Conservation (phyloP, 2,329 filamentous ascomycete species). For the Stagonosporopsis vannaccii region DNA sequence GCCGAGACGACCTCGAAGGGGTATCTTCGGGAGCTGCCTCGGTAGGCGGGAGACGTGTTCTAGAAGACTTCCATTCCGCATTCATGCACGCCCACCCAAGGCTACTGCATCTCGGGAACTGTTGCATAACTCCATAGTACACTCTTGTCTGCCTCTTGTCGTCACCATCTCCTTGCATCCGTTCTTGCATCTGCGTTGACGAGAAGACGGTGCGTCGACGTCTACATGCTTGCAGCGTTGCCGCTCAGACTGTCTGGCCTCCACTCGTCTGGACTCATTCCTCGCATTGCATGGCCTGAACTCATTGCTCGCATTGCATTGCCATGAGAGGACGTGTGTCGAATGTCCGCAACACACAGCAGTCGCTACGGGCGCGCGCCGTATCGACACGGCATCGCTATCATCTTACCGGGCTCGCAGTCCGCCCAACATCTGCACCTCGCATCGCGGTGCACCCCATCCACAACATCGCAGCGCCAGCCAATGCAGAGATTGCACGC, state of each 20-base stretch:
- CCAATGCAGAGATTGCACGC: not conserved
- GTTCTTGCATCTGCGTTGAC: not conserved
- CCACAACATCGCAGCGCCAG: not conserved
- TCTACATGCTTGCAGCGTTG: conserved; percentile 2
- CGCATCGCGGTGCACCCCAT: not conserved
- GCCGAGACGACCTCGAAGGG: not conserved
- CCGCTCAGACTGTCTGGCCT: conserved; percentile 10
- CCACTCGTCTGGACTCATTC: conserved; percentile 7
- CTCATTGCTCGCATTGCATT: not conserved
- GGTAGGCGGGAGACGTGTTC: conserved; percentile 8
- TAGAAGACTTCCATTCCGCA: conserved; percentile 15
- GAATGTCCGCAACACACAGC: not conserved
- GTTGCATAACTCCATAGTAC: not conserved
- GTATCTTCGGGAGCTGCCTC: not conserved
- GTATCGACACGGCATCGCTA: too few relatives aligned
- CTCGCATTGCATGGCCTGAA: conserved; percentile 1
- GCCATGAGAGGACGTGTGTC: not conserved
- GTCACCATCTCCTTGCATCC: not conserved
- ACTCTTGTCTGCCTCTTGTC: not conserved
- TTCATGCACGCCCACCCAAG: conserved; percentile 2
- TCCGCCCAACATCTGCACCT: too few relatives aligned
- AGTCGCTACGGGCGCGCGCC: too few relatives aligned
- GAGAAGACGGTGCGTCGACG: not conserved
- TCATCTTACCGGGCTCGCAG: not conserved
- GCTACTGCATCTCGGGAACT: conserved; percentile 15